A percentile compares a stretch with the other conserved stretches of the same genome.
Evolutionary conservation across 768 basidiomycete species (phyloP).

Genomic region (Lactifluus volemus): DNA sequence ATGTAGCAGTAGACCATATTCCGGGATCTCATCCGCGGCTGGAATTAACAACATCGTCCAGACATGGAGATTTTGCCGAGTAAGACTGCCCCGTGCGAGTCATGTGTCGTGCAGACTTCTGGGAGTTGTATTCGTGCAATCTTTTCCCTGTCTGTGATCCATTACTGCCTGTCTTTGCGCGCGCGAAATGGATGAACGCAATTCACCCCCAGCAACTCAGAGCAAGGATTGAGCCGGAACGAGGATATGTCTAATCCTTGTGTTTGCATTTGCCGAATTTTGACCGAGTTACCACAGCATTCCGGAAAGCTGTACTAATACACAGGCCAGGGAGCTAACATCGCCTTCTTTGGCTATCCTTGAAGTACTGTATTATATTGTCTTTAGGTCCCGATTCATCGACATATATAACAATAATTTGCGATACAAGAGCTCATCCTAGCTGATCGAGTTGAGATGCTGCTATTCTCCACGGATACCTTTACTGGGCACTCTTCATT

Average conservation of each 20-base stretch:
- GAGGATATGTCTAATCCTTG: slow-evolving; percentile 7
- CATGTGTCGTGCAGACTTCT: slow-evolving; percentile 82
- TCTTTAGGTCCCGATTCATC: not conserved
- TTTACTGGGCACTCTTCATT: not conserved
- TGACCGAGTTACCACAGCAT: not conserved
- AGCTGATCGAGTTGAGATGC: not conserved
- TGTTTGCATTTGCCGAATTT: not conserved
- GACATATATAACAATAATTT: not conserved
- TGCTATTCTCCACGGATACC: not conserved
- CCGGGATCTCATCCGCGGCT: slow-evolving; percentile 13
- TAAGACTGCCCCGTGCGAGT: slow-evolving; percentile 81
- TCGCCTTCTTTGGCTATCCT: not conserved
- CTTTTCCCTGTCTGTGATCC: slow-evolving; percentile 59
- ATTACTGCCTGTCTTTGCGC: slow-evolving; percentile 53
- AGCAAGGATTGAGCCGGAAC: slow-evolving; percentile 70
- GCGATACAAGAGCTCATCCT: not conserved
- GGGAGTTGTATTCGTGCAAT: slow-evolving; percentile 86
- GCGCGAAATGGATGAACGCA: slow-evolving; percentile 59
- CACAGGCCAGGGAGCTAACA: not conserved
- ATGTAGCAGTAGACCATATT: not conserved
- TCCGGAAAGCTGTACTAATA: not conserved
- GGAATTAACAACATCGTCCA: slow-evolving; percentile 2
- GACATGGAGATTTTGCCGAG: slow-evolving; percentile 27
- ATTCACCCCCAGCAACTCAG: slow-evolving; percentile 76
- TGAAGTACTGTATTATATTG: slow-evolving; percentile 9